phyloP scores from a whole-genome alignment of 805 yeast species.

The Phaffomyces antillensis region DNA sequence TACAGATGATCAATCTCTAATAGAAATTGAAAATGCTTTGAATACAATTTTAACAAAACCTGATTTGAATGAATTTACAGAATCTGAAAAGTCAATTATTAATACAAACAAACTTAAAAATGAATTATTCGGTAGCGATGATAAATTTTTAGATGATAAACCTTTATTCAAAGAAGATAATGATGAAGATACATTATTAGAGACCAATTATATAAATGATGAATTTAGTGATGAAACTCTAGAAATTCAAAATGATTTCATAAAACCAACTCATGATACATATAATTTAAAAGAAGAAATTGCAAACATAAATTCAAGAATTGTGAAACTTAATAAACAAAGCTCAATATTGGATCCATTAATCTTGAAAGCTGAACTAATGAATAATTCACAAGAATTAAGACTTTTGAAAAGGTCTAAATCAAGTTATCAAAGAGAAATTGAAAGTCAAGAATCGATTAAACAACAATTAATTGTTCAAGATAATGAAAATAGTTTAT shows the following conservation, averaged over 20 bases:
- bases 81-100: background rate
- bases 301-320: slow-evolving; percentile 45
- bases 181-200: background rate
- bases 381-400: slow-evolving; percentile 66
- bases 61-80: background rate
- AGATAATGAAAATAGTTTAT: slow-evolving; percentile 73
- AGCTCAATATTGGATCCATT: slow-evolving; percentile 58
- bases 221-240: slow-evolving; percentile 18
- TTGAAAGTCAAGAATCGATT: slow-evolving; percentile 65
- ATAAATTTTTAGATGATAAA: slow-evolving; percentile 18
- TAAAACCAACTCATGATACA: slow-evolving; percentile 63
- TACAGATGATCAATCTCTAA: slow-evolving; percentile 7
- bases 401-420: slow-evolving; percentile 63
- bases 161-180: slow-evolving; percentile 21
- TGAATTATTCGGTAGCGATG: slow-evolving; percentile 19
- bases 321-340: slow-evolving; percentile 55
- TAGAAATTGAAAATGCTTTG: slow-evolving; percentile 28
- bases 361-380: slow-evolving; percentile 74
- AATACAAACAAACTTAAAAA: slow-evolving; percentile 11
- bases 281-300: slow-evolving; percentile 63
- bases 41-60: slow-evolving; percentile 24
- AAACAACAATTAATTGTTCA: slow-evolving; percentile 78
- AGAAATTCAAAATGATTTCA: slow-evolving; percentile 30
- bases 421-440: slow-evolving; percentile 59
- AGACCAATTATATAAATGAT: background rate